A percentile compares a stretch with the other conserved stretches of the same genome.
Conservation (phyloP, 108 stramenopile genomes). For the Mediolabrus comicus region DNA sequence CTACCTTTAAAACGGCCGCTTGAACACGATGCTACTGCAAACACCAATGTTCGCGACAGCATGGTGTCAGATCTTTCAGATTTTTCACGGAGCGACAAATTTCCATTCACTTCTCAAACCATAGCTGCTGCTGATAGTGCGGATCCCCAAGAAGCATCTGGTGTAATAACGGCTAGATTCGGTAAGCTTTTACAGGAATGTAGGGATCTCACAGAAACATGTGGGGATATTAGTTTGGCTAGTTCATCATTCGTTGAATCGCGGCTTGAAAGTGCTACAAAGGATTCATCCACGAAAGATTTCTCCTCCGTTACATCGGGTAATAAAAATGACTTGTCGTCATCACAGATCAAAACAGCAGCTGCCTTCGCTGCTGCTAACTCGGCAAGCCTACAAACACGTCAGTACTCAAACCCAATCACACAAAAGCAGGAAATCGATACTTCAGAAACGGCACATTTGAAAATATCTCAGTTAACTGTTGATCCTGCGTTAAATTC, state of each 20-base stretch:
- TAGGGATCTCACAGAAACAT: constrained; percentile 34
- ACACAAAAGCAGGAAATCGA: neutral
- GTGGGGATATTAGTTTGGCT: neutral
- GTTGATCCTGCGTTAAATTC: neutral
- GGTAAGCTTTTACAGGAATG: constrained; percentile 42
- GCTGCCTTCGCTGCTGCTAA: neutral
- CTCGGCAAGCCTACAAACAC: neutral
- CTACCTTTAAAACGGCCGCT: neutral
- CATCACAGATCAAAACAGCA: neutral
- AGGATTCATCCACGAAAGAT: neutral
- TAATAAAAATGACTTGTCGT: neutral
- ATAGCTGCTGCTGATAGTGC: constrained; percentile 1
- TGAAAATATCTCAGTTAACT: neutral
- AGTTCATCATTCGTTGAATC: neutral
- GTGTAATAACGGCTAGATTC: constrained; percentile 23
- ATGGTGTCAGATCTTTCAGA: neutral
- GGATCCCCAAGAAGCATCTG: constrained; percentile 1
- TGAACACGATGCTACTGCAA: neutral
- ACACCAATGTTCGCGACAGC: neutral
- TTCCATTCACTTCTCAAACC: neutral
- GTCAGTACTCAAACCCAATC: neutral
- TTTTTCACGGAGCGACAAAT: neutral
- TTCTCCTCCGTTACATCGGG: neutral
- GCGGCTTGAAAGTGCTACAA: neutral
- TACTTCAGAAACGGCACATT: neutral